Conservation (phyloP, 2,329 filamentous ascomycete species). For the Fusarium sp. region DNA sequence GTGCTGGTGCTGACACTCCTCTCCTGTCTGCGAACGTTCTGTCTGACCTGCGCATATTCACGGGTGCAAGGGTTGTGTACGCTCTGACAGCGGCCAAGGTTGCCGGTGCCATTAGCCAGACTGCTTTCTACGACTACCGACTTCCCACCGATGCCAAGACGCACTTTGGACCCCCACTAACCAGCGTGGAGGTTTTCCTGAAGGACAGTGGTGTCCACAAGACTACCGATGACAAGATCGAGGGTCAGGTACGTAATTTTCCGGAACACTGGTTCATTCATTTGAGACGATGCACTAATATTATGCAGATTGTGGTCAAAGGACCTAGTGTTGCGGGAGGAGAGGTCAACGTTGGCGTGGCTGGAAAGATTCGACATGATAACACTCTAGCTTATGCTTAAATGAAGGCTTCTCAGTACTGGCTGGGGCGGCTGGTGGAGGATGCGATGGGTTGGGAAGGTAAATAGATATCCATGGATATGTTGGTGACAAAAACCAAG, state of each 20-base stretch:
- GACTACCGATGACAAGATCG: constrained; percentile 70
- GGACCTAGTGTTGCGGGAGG: constrained; percentile 80
- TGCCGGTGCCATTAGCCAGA: constrained; percentile 91
- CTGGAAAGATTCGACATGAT: constrained; percentile 75
- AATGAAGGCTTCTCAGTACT: background rate
- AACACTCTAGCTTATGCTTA: constrained; percentile 74
- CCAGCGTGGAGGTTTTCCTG: constrained; percentile 81
- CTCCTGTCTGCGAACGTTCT: constrained; percentile 76
- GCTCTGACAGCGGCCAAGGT: constrained; percentile 84
- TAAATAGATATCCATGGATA: background rate
- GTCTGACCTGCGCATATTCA: constrained; percentile 85
- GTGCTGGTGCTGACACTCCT: constrained; percentile 70
- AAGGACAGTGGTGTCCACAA: constrained; percentile 70
- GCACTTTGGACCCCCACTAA: constrained; percentile 87
- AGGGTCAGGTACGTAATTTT: constrained; percentile 69
- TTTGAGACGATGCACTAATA: constrained; percentile 19
- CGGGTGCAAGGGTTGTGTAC: constrained; percentile 83
- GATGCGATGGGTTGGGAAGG: background rate
- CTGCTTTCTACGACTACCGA: constrained; percentile 88
- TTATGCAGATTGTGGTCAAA: constrained; percentile 71
- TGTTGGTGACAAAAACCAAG: background rate
- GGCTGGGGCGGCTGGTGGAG: background rate
- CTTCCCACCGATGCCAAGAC: constrained; percentile 55
- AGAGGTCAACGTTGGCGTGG: constrained; percentile 71
- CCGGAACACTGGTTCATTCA: no score